These are phyloP conservation scores for Tilletia walkeri DNA, from an alignment of 1,284 basidiomycete genomes.

Conservation along the genomic window DNA sequence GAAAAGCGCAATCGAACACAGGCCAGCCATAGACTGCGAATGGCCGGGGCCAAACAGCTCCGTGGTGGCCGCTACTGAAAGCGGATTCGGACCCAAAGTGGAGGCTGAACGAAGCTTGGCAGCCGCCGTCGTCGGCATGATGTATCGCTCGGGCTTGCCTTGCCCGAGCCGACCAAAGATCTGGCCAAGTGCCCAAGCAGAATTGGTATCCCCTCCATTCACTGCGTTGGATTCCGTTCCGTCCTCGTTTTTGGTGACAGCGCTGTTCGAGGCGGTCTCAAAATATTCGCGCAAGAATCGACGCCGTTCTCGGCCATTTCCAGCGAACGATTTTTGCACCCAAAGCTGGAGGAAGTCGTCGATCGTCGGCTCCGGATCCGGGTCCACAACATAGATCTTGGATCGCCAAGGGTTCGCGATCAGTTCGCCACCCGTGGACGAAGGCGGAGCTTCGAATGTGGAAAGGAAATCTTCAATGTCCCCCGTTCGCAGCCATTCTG, in stretches of 20 bases:
- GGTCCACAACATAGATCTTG: slow-evolving; percentile 86
- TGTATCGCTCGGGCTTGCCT: slow-evolving; percentile 9
- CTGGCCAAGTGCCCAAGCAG: slow-evolving; percentile 1
- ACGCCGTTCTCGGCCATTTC: slow-evolving; percentile 71
- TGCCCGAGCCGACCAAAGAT: slow-evolving; percentile 13
- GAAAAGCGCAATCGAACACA: background rate
- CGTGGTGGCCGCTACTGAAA: background rate
- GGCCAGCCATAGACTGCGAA: background rate
- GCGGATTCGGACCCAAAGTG: background rate
- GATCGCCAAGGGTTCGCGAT: slow-evolving; percentile 71
- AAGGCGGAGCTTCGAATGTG: slow-evolving; percentile 56
- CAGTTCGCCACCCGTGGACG: slow-evolving; percentile 63
- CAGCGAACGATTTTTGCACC: slow-evolving; percentile 75
- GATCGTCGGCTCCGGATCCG: slow-evolving; percentile 93
- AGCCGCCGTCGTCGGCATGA: background rate
- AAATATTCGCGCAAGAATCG: slow-evolving; percentile 84
- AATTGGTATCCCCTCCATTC: background rate
- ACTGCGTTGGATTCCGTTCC: background rate
- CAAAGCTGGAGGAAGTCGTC: slow-evolving; percentile 82
- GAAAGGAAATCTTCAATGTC: slow-evolving; percentile 89
- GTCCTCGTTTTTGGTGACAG: background rate
- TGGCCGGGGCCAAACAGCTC: slow-evolving; percentile 1
- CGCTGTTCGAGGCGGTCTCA: slow-evolving; percentile 54
- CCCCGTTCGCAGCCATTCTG: slow-evolving; percentile 91
- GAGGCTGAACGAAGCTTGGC: slow-evolving; percentile 11